Evolutionary conservation across 2,329 filamentous ascomycete species (phyloP).

Genomic region (Ilyonectria robusta): DNA sequence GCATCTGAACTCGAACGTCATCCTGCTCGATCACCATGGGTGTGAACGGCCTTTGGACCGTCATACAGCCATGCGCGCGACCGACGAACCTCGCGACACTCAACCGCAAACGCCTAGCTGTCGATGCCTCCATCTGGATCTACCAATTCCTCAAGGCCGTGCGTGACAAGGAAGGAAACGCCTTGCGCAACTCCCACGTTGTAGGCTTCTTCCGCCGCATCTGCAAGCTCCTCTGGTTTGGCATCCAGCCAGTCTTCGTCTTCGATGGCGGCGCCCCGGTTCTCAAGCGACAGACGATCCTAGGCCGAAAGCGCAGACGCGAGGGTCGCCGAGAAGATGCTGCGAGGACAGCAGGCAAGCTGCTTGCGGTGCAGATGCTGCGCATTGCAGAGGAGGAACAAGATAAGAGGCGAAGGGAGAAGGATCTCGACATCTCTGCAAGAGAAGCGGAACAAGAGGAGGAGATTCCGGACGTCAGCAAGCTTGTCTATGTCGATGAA

Average conservation of each 20-base stretch:
- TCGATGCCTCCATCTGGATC: slow-evolving; percentile 99
- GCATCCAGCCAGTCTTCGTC: slow-evolving; percentile 96
- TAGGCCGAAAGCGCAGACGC: slow-evolving; percentile 80
- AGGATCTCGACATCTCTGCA: slow-evolving; percentile 60
- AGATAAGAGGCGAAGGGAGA: slow-evolving; percentile 69
- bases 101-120: slow-evolving; percentile 94
- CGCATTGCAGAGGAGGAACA: slow-evolving; percentile 88
- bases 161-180: slow-evolving; percentile 97
- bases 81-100: slow-evolving; percentile 97
- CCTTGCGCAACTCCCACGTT: slow-evolving; percentile 93
- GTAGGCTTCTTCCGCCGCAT: slow-evolving; percentile 98
- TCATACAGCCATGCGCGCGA: slow-evolving; percentile 93
- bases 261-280: slow-evolving; percentile 96
- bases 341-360: slow-evolving; percentile 87
- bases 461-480: slow-evolving; percentile 74
- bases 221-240: slow-evolving; percentile 97
- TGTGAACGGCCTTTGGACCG: slow-evolving; percentile 97
- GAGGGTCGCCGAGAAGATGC: slow-evolving; percentile 96
- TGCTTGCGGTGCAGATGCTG: slow-evolving; percentile 96
- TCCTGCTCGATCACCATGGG: slow-evolving; percentile 75
- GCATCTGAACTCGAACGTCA: slow-evolving; percentile 22
- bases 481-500: slow-evolving; percentile 93
- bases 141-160: slow-evolving; percentile 99
- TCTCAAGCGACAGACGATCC: slow-evolving; percentile 92
- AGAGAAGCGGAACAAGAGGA: slow-evolving; percentile 70